Conservation (phyloP, 2,329 filamentous ascomycete genomes). For the Alternaria angustiovoidea region DNA sequence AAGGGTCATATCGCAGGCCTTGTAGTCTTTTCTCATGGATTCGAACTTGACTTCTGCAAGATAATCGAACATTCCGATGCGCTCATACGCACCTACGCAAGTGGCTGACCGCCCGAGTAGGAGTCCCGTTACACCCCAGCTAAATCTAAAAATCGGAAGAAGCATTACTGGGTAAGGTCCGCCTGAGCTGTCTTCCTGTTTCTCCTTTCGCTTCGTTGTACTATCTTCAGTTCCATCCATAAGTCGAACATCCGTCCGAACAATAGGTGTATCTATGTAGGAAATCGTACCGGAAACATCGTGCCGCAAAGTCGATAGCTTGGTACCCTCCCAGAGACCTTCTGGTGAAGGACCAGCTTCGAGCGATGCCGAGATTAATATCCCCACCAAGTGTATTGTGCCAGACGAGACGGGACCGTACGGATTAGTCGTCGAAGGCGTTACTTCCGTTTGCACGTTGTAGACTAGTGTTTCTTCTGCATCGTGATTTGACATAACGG, state of each 20-base stretch:
- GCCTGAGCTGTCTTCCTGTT: not conserved
- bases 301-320: not conserved
- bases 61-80: not conserved
- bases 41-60: not conserved
- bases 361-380: not conserved
- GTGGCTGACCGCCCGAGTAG: not conserved
- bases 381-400: not conserved
- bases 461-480: not conserved
- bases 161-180: not conserved
- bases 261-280: not conserved
- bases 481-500: not conserved
- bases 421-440: not conserved
- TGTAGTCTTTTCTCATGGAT: not conserved
- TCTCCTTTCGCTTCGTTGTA: not conserved
- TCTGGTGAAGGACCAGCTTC: not conserved
- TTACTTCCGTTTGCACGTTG: not conserved
- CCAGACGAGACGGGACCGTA: not conserved
- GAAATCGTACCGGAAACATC: not conserved
- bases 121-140: not conserved
- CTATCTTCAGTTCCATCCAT: not conserved
- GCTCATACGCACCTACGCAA: not conserved
- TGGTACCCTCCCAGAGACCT: not conserved
- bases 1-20: no score
- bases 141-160: not conserved
- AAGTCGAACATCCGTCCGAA: not conserved